Percentiles rank a stretch among this genome's conserved stretches.
phyloP scores from a whole-genome alignment of 768 basidiomycete genomes.

The Rhodotorula kratochvilovae region DNA sequence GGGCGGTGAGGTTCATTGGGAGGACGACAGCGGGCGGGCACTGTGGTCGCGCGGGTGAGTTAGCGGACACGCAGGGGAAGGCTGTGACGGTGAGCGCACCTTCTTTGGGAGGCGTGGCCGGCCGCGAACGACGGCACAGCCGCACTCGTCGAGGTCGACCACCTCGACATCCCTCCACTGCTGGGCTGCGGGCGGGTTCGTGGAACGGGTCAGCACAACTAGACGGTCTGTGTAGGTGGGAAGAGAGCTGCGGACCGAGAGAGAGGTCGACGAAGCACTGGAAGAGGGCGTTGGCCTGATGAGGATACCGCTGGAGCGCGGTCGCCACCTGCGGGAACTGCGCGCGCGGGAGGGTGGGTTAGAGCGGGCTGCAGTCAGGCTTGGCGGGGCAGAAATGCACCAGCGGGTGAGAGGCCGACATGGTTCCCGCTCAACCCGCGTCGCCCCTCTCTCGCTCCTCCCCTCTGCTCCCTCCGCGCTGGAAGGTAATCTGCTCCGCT shows the following conservation, averaged over 20 bases:
- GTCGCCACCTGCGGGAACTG: conserved; percentile 29
- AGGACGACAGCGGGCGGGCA: conserved; percentile 14
- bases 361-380: not conserved
- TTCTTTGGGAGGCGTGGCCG: conserved; percentile 1
- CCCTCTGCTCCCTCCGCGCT: not conserved
- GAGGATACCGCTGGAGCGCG: conserved; percentile 6
- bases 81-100: not conserved
- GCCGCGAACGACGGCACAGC: conserved; percentile 18
- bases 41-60: not conserved
- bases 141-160: conserved; percentile 26
- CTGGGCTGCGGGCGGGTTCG: conserved; percentile 18
- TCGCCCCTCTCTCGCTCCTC: not conserved
- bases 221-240: too few relatives aligned
- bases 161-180: conserved; percentile 32
- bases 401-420: conserved; percentile 27
- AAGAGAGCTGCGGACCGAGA: conserved; percentile 14
- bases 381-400: not conserved
- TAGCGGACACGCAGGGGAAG: rapidly evolving
- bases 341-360: not conserved
- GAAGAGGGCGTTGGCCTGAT: conserved; percentile 22
- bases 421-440: not conserved
- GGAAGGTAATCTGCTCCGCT: not conserved
- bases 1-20: conserved; percentile 21
- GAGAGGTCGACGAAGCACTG: conserved; percentile 28
- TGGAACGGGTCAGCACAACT: not conserved